Evolutionary conservation across 225 moss, liverwort and hornwort species (phyloP), one percentile per base, ranked within the genome.

Genomic region (Marchantia paleacea): DNA sequence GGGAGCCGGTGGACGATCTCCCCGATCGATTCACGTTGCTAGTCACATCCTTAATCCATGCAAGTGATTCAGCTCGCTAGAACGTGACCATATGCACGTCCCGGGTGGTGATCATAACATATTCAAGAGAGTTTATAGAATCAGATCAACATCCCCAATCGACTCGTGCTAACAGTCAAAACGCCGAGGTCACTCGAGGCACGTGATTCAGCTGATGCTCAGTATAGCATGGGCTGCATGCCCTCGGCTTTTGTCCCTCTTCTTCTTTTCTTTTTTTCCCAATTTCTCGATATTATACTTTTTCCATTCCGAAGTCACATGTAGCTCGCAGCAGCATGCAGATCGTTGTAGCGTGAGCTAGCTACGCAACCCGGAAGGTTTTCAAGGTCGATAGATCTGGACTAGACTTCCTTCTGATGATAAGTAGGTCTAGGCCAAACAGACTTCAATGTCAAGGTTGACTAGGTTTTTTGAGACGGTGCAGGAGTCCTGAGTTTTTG

Each of bases 181-280:
- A 68, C 68, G 3, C 62, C 62, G 18, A 22, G 62, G 62, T n/a
- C 62, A 62, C 62, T 62, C n/a, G 22, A 62, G 18, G 62, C 68
- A 68, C 68, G 68, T 68, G 68, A 68, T 68, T 68, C 68, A 29
- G 68, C 68, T 68, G 68, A 68, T 68, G 58, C 58, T 58, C 9
- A 24, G 62, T 62, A 24, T 19, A 24, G 62, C 62, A 62, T 62
- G 62, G n/a, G 24, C 62, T 62, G 62, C 62, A 62, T 24, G 62
- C 22, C 62, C 62, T 62, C n/a, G 1, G 62, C 24, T 62, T 19
- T 62, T 60, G 4, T 62, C 39, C 39, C 39, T 39, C 39, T 39
- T 39, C 39, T 39, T 39, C 39, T 68, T 28, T 10, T 0, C 65
- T 24, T 11, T 65, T n/a, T 65, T 65, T 65, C 26, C 65, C n/a